Percentiles rank a stretch among this genome's conserved stretches.
Conservation (phyloP, 108 stramenopile species). For the Stephanodiscus triporus region DNA sequence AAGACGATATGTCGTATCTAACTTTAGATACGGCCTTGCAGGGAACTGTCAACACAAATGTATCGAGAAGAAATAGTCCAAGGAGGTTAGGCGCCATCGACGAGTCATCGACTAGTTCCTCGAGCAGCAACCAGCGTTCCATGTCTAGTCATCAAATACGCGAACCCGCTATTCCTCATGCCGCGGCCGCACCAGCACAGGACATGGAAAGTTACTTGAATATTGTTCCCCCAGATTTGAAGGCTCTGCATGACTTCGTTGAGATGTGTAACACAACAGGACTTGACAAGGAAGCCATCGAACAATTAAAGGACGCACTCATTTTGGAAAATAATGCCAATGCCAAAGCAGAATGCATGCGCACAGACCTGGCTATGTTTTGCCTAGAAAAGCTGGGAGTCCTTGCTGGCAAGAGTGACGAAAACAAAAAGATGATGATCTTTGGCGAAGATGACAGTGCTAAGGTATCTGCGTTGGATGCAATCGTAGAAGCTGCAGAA, state of each 20-base stretch:
- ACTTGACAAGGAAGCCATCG: conserved; percentile 30
- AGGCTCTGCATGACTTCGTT: conserved; percentile 22
- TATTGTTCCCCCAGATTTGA: conserved; percentile 7
- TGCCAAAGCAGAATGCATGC: neutral
- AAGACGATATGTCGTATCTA: neutral
- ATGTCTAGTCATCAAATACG: too few relatives aligned
- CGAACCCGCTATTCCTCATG: neutral
- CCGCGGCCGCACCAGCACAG: conserved; percentile 18
- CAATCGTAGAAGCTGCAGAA: conserved; percentile 53
- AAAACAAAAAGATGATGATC: conserved; percentile 36
- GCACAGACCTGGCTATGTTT: conserved; percentile 27
- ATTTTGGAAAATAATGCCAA: conserved; percentile 13
- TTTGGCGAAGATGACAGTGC: conserved; percentile 8
- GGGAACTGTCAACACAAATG: neutral
- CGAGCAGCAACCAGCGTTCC: too few relatives aligned
- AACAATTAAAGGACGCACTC: conserved; percentile 20
- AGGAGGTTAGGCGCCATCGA: too few relatives aligned
- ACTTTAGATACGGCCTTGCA: neutral
- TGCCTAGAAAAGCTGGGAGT: conserved; percentile 35
- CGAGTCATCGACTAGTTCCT: too few relatives aligned
- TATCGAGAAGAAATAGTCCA: neutral
- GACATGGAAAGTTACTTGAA: conserved; percentile 12
- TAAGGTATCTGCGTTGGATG: conserved; percentile 11
- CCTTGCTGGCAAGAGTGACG: conserved; percentile 32
- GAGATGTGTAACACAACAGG: conserved; percentile 9